phyloP scores from a whole-genome alignment of 306 rosid genomes.

The Coriaria nepalensis region DNA sequence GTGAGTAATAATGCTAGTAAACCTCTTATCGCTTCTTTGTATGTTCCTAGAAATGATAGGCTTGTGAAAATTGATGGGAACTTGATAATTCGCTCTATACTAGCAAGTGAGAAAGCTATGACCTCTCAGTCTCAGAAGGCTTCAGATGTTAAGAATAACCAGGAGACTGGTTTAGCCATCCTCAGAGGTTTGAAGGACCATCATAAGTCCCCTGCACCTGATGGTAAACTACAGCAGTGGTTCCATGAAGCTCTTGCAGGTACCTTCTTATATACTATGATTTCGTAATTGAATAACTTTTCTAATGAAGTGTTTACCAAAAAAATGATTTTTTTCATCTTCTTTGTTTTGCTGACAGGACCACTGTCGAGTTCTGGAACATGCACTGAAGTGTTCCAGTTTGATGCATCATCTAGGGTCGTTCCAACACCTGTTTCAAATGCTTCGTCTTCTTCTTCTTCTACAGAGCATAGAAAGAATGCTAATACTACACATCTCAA shows the following conservation, averaged over 20 bases:
- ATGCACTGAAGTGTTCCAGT: constrained; percentile 97
- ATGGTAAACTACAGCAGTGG: constrained; percentile 95
- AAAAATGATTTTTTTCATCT: not conserved
- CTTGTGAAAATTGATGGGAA: constrained; percentile 92
- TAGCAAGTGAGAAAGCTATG: constrained; percentile 87
- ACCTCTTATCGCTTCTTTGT: constrained; percentile 84
- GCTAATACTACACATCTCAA: constrained; percentile 12
- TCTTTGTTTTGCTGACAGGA: constrained; percentile 30
- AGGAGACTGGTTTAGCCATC: constrained; percentile 54
- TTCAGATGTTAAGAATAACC: constrained; percentile 25
- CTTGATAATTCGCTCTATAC: constrained; percentile 80
- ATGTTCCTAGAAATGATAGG: constrained; percentile 91
- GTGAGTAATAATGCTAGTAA: constrained; percentile 44
- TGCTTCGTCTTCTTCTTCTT: constrained; percentile 11
- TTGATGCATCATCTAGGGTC: constrained; percentile 68
- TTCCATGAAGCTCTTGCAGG: constrained; percentile 97
- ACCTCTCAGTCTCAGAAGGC: constrained; percentile 39
- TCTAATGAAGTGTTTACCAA: no score
- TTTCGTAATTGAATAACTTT: not conserved
- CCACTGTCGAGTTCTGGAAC: constrained; percentile 90
- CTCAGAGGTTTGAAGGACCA: constrained; percentile 41
- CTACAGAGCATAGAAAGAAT: constrained; percentile 19
- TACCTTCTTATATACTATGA: constrained; percentile 17
- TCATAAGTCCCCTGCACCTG: constrained; percentile 45
- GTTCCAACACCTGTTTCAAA: constrained; percentile 67